Conservation (phyloP, 495 filamentous ascomycete species). For the Pyrenula massariospora region DNA sequence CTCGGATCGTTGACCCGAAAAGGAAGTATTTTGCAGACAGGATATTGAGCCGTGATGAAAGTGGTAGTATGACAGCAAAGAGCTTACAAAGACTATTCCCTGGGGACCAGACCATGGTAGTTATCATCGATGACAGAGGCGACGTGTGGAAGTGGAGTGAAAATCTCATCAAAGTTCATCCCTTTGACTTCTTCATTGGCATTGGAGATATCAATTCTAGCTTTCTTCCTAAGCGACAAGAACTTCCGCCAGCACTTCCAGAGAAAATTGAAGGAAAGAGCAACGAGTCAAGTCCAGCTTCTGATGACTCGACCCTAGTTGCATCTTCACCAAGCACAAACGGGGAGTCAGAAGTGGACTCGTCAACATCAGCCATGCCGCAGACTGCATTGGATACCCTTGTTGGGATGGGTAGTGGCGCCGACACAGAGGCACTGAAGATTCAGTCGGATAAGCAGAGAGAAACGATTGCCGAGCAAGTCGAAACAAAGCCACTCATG, state of each 20-base stretch:
- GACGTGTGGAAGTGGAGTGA: conserved; percentile 96
- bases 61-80: conserved; percentile 82
- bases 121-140: conserved; percentile 94
- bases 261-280: not conserved
- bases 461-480: conserved; percentile 75
- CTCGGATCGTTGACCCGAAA: conserved; percentile 83
- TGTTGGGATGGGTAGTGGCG: conserved; percentile 62
- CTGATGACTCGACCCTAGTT: conserved; percentile 11
- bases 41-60: conserved; percentile 93
- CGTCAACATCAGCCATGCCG: conserved; percentile 13
- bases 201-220: conserved; percentile 99
- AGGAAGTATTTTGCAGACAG: conserved; percentile 84
- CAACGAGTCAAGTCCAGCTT: conserved; percentile 8
- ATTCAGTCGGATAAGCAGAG: conserved; percentile 73
- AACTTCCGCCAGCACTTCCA: conserved; percentile 31
- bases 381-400: conserved; percentile 58
- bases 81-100: conserved; percentile 86
- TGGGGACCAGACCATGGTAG: conserved; percentile 96
- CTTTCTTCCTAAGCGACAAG: conserved; percentile 82
- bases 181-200: conserved; percentile 95
- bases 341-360: conserved; percentile 16
- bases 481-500: conserved; percentile 75
- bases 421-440: conserved; percentile 57
- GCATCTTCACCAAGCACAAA: conserved; percentile 17
- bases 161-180: conserved; percentile 88